Base-by-base conservation (phyloP, 129 eudicot genomes). In the Smallanthus sonchifolius region DNA sequence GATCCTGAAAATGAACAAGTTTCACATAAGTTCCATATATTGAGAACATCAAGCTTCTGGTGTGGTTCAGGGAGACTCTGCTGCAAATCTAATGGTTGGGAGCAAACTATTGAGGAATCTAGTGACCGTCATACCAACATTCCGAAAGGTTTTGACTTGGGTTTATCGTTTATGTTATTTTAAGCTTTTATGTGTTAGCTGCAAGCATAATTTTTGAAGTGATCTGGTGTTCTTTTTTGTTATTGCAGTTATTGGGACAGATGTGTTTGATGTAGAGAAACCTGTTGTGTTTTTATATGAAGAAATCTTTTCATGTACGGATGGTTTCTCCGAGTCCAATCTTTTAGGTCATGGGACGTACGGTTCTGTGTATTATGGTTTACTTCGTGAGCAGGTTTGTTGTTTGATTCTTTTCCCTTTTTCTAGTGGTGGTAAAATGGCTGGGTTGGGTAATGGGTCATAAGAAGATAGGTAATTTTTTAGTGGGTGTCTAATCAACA, bases 321-420 rank as follows among this genome's bases (percentile, higher is more conserved):
- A 61, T 61, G 67, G 67, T 34, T 61, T 61, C 43, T 61, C 67
- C 20, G 97, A 94, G 56, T 80, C 96, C 55, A 86, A 87, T 85
- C 93, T 91, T 61, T 69, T 94, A 80, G 99, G 99, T 10, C 93
- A 86, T 75, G 99, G 99, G 78, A 88, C 91, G 56, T 94, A 94
- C 77, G 99, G 97, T n/a, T 91, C 97, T 35, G 97, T 94, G 48
- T 94, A 91, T 81, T 90, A 88, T 70, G 96, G 97, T 60, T 75
- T 88, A 65, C 91, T 94, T 36, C 83, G 84, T 3, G 93, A 86
- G 28, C 97, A 94, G 98, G 98, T 93, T 73, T 16, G 44, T 19
- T 39, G 43, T 68, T 54, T 69, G 39, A 45, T 24, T 55, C 5
- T 10, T 11, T 17, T 14, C 9, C 10, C 44, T 40, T 44, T 32